These are phyloP conservation scores for Geotrichum carabidarum DNA, from an alignment of 1,139 yeast genomes.

Conservation along the genomic window DNA sequence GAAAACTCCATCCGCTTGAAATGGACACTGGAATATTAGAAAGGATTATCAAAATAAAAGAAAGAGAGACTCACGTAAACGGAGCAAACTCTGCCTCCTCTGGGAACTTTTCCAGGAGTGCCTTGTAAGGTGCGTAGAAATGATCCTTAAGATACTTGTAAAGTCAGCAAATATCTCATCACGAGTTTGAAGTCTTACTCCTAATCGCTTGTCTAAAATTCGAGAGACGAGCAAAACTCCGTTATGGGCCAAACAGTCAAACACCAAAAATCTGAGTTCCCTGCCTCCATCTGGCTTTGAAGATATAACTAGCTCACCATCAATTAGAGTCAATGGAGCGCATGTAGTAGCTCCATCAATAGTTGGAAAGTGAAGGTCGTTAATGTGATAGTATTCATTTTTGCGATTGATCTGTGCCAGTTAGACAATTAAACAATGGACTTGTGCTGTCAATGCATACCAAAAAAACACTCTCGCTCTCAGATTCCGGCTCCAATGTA, in stretches of 20 bases:
- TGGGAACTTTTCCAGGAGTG: conserved; percentile 62
- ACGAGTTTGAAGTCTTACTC: conserved; percentile 31
- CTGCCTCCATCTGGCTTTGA: conserved; percentile 47
- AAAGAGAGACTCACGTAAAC: conserved; percentile 5
- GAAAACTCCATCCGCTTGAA: conserved; percentile 85
- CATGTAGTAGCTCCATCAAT: conserved; percentile 49
- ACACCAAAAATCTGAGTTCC: conserved; percentile 75
- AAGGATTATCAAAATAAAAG: neutral
- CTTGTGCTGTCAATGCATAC: conserved; percentile 8
- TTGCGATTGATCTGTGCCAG: conserved; percentile 60
- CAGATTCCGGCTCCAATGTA: conserved; percentile 41
- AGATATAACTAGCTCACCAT: conserved; percentile 74
- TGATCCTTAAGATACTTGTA: conserved; percentile 58
- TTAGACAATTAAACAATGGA: neutral
- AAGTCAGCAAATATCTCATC: neutral
- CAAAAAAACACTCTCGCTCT: conserved; percentile 46
- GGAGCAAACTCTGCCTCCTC: conserved; percentile 62
- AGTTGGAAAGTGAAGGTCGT: conserved; percentile 78
- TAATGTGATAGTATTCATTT: conserved; percentile 76
- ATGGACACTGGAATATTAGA: neutral
- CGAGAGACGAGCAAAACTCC: conserved; percentile 65
- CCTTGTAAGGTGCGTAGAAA: conserved; percentile 48
- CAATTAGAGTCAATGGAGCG: conserved; percentile 84
- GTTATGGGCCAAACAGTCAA: conserved; percentile 84
- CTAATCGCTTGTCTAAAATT: conserved; percentile 73